phyloP scores from a whole-genome alignment of 805 yeast genomes.

The Candida qinlingensis region DNA sequence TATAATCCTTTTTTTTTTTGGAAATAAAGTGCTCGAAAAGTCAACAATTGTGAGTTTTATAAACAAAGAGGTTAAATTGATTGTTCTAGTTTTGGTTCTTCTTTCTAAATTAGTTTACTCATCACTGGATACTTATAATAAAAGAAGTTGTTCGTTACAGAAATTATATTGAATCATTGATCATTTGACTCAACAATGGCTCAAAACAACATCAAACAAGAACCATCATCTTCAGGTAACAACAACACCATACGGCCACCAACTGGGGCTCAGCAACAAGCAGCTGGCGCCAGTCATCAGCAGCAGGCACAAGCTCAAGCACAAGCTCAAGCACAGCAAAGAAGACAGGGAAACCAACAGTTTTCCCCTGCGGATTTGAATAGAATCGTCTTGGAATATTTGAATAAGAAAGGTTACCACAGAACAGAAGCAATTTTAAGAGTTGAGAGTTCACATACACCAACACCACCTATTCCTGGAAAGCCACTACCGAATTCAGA shows the following conservation, averaged over 20 bases:
- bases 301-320: constrained; percentile 6
- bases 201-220: constrained; percentile 5
- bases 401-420: constrained; percentile 90
- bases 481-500: background rate
- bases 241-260: constrained; percentile 1
- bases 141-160: background rate
- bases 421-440: constrained; percentile 92
- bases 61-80: background rate
- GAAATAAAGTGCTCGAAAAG: no score
- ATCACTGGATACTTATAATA: no score
- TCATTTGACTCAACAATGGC: constrained; percentile 2
- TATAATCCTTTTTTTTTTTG: no score
- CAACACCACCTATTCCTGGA: constrained; percentile 38
- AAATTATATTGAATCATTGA: background rate
- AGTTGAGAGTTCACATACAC: constrained; percentile 68
- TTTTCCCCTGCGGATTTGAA: constrained; percentile 85
- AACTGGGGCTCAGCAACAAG: constrained; percentile 1
- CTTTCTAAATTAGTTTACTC: background rate
- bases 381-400: constrained; percentile 85
- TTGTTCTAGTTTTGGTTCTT: background rate
- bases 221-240: background rate
- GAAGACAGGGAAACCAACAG: constrained; percentile 28
- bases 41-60: no score
- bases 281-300: background rate
- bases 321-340: constrained; percentile 15